Evolutionary conservation across 2,329 filamentous ascomycete genomes (phyloP).

Genomic region (Cryphonectria nitschkei): DNA sequence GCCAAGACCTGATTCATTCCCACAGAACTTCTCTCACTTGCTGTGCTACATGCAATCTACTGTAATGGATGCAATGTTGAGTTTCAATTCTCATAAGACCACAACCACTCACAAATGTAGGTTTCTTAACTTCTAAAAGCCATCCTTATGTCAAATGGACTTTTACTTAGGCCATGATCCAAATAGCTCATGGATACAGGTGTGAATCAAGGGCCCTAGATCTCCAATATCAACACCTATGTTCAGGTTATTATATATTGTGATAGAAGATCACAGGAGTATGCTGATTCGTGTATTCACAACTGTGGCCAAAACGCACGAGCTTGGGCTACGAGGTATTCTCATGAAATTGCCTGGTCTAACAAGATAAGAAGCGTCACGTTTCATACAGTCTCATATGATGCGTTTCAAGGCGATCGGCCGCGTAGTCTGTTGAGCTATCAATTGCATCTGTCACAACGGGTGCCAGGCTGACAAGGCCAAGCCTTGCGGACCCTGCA

Average conservation of each 20-base stretch:
- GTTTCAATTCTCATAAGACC: background rate
- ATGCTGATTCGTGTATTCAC: background rate
- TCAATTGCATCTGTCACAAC: background rate
- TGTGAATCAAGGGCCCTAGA: too few species aligned
- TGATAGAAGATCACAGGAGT: too few species aligned
- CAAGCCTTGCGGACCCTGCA: background rate
- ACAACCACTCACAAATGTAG: too few species aligned
- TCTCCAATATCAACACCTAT: too few species aligned
- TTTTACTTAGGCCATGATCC: too few species aligned
- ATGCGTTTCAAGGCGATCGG: background rate
- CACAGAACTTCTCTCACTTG: background rate
- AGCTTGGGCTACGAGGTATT: background rate
- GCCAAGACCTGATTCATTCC: background rate
- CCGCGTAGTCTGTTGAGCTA: background rate
- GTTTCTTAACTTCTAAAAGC: too few species aligned
- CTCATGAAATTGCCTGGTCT: background rate
- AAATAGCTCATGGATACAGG: too few species aligned
- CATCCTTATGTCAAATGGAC: too few species aligned
- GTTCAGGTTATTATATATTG: too few species aligned
- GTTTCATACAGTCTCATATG: background rate
- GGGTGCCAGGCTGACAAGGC: background rate
- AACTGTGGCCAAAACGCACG: background rate
- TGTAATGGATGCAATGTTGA: slow-evolving; percentile 16
- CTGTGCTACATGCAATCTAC: background rate
- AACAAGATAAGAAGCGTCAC: background rate